Evolutionary conservation across 2,329 filamentous ascomycete genomes (phyloP).

Genomic region (Lojkania enalia): DNA sequence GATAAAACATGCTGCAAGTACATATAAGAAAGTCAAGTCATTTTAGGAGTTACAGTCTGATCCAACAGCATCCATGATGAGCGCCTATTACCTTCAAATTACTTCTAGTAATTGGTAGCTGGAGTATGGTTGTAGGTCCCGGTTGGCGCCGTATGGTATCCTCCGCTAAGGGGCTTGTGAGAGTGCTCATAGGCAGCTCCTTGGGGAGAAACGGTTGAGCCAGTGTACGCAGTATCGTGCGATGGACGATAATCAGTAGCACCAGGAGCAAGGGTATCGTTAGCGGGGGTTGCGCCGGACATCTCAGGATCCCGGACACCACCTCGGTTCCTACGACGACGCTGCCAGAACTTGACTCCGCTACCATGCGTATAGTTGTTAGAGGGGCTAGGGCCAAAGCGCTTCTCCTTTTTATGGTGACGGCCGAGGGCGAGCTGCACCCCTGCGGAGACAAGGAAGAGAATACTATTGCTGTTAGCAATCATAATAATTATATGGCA

Average conservation of each 20-base stretch:
- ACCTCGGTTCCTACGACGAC: constrained; percentile 40
- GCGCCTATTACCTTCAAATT: not conserved
- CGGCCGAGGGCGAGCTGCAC: constrained; percentile 70
- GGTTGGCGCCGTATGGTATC: constrained; percentile 52
- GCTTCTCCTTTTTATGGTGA: constrained; percentile 74
- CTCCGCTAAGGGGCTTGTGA: constrained; percentile 42
- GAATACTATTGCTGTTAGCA: constrained; percentile 55
- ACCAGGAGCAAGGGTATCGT: constrained; percentile 25
- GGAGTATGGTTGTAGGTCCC: constrained; percentile 40
- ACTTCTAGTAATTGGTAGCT: constrained; percentile 11
- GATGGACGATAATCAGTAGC: constrained; percentile 47
- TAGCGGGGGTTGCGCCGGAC: constrained; percentile 32
- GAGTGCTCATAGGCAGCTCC: constrained; percentile 38
- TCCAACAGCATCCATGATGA: not conserved
- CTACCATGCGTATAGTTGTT: constrained; percentile 70
- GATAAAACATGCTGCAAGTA: constrained; percentile 25
- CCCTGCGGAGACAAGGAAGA: constrained; percentile 74
- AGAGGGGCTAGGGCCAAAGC: constrained; percentile 65
- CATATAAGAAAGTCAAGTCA: constrained; percentile 6
- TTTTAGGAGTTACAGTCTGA: not conserved
- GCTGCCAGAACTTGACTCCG: constrained; percentile 53
- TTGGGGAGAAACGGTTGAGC: constrained; percentile 51
- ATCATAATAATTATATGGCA: constrained; percentile 1
- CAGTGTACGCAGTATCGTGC: constrained; percentile 56
- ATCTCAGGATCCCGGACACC: constrained; percentile 50